A percentile compares a stretch with the other conserved stretches of the same genome.
Conservation (phyloP, 495 filamentous ascomycete genomes). For the Filosporella fistucella region DNA sequence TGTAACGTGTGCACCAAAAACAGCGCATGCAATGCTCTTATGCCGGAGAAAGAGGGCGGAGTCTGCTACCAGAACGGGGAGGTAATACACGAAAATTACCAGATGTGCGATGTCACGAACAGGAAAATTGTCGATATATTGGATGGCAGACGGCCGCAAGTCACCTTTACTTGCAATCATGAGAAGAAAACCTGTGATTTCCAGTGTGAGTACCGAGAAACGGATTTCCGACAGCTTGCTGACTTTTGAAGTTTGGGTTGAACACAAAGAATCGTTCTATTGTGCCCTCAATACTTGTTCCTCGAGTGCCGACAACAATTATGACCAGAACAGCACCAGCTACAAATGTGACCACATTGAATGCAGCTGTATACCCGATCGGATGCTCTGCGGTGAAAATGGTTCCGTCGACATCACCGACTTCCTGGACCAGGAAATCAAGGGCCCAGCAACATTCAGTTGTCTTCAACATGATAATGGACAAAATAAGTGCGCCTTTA, state of each 20-base stretch:
- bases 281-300: constrained; percentile 80
- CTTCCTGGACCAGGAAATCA: constrained; percentile 74
- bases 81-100: constrained; percentile 88
- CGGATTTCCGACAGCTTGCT: constrained; percentile 24
- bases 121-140: constrained; percentile 82
- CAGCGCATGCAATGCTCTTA: constrained; percentile 77
- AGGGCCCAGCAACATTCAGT: constrained; percentile 79
- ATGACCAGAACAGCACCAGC: constrained; percentile 71
- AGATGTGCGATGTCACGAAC: constrained; percentile 98
- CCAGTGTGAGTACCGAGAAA: constrained; percentile 59
- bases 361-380: constrained; percentile 83
- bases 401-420: constrained; percentile 90
- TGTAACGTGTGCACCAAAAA: constrained; percentile 92
- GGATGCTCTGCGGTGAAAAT: constrained; percentile 88
- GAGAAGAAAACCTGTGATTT: constrained; percentile 76
- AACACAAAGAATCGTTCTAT: constrained; percentile 91
- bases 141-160: constrained; percentile 78
- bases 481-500: constrained; percentile 66
- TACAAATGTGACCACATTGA: constrained; percentile 81
- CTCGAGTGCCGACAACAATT: constrained; percentile 61
- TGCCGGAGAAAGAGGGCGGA: constrained; percentile 70
- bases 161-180: constrained; percentile 88
- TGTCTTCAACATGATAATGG: constrained; percentile 61
- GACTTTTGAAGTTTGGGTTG: constrained; percentile 77
- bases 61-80: constrained; percentile 90